A percentile compares a stretch with the other conserved stretches of the same genome.
These are phyloP conservation scores for Podospora conica DNA, from an alignment of 495 filamentous ascomycete species.

Conservation along the genomic window DNA sequence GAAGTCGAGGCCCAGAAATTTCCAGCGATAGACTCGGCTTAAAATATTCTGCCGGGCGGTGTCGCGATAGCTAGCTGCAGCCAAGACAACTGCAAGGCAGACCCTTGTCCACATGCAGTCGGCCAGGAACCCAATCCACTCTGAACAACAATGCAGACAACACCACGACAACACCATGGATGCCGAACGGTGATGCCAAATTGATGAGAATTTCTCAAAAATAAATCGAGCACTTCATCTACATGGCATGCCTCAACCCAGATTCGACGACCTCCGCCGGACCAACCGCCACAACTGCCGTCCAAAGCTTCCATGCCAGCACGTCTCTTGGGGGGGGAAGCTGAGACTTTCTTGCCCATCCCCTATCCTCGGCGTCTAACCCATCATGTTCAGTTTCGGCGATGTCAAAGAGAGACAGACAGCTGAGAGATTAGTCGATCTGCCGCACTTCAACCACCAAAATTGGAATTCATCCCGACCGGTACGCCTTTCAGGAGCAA, in stretches of 20 bases:
- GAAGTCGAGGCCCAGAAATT: constrained; percentile 17
- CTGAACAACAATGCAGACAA: neutral
- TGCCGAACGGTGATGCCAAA: neutral
- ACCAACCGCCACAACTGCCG: neutral
- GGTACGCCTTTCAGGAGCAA: too few species aligned
- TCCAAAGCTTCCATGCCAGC: neutral
- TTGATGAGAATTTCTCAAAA: too few species aligned
- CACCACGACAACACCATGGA: too few species aligned
- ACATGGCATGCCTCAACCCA: too few species aligned
- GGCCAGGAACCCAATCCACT: neutral
- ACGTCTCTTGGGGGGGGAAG: neutral
- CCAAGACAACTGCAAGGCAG: neutral
- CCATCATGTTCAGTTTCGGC: neutral
- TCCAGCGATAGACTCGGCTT: constrained; percentile 6
- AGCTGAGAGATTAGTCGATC: too few species aligned
- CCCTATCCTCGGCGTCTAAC: neutral
- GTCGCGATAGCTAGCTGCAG: constrained; percentile 1
- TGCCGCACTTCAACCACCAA: too few species aligned
- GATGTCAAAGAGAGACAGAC: neutral
- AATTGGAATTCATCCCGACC: neutral
- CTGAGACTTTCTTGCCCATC: neutral
- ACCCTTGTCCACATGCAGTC: neutral
- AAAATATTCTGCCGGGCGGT: constrained; percentile 34
- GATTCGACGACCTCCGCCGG: neutral
- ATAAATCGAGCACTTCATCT: too few species aligned